These are phyloP conservation scores for Acacia confusa DNA, from an alignment of 306 rosid genomes.

Conservation along the genomic window DNA sequence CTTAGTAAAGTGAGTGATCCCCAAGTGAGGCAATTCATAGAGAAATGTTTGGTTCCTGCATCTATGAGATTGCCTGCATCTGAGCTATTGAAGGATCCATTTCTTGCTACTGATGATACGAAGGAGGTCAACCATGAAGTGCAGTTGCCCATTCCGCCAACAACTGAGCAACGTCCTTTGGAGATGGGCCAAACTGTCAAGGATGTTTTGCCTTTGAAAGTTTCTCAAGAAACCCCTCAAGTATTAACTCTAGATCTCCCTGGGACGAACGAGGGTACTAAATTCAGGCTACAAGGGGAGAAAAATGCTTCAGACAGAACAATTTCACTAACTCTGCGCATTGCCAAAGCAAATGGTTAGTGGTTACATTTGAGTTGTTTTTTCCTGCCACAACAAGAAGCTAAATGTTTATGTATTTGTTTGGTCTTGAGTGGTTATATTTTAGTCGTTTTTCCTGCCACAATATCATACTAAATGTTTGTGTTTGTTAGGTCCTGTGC, in stretches of 20 bases:
- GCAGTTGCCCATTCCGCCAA: slow-evolving; percentile 37
- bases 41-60: slow-evolving; percentile 84
- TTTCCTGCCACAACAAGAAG: not conserved
- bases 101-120: slow-evolving; percentile 56
- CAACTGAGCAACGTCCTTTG: slow-evolving; percentile 53
- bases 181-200: slow-evolving; percentile 56
- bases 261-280: slow-evolving; percentile 46
- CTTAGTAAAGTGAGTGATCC: slow-evolving; percentile 70
- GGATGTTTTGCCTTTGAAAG: slow-evolving; percentile 39
- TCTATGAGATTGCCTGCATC: slow-evolving; percentile 65
- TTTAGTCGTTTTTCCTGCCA: not conserved
- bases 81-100: slow-evolving; percentile 84
- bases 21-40: slow-evolving; percentile 75
- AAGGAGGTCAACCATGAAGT: slow-evolving; percentile 36
- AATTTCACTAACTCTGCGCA: slow-evolving; percentile 54
- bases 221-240: slow-evolving; percentile 39
- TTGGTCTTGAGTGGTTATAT: slow-evolving; percentile 42
- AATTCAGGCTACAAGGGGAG: slow-evolving; percentile 66
- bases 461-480: slow-evolving; percentile 18
- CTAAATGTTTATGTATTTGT: not conserved
- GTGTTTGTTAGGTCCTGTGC: no score
- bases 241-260: slow-evolving; percentile 44
- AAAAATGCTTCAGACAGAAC: slow-evolving; percentile 46
- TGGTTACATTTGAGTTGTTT: not conserved
- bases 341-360: slow-evolving; percentile 63